phyloP scores from a whole-genome alignment of 192 early-diverging fungal species.

The Coemansia sp. region DNA sequence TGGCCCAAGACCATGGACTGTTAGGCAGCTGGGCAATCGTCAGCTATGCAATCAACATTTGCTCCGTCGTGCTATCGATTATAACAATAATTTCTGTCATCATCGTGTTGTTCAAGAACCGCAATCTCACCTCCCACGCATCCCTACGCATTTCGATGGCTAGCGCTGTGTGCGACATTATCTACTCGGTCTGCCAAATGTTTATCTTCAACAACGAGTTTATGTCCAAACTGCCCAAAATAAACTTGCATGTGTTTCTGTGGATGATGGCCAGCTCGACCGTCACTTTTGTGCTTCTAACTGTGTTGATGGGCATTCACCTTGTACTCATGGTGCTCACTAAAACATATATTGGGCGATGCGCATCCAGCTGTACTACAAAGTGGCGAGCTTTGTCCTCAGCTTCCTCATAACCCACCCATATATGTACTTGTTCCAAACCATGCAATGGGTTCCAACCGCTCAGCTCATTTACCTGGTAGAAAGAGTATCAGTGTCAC shows the following conservation, averaged over 20 bases:
- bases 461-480: slow-evolving; percentile 35
- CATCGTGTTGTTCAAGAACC: background rate
- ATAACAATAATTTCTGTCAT: background rate
- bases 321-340: slow-evolving; percentile 10
- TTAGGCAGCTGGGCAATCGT: background rate
- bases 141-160: slow-evolving; percentile 29
- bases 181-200: slow-evolving; percentile 42
- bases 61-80: background rate
- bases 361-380: slow-evolving; percentile 32
- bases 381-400: slow-evolving; percentile 19
- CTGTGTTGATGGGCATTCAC: slow-evolving; percentile 27
- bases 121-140: background rate
- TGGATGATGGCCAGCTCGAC: slow-evolving; percentile 42
- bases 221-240: slow-evolving; percentile 29
- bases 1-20: background rate
- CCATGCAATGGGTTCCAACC: slow-evolving; percentile 23
- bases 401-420: slow-evolving; percentile 40
- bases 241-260: slow-evolving; percentile 26
- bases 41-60: background rate
- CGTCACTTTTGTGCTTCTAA: slow-evolving; percentile 28
- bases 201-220: slow-evolving; percentile 38
- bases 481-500: slow-evolving; percentile 13
- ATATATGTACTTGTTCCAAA: slow-evolving; percentile 34
- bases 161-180: slow-evolving; percentile 36
- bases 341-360: slow-evolving; percentile 5